Conservation (phyloP, 352 stramenopile species). For the Pythium aphanidermatum region DNA sequence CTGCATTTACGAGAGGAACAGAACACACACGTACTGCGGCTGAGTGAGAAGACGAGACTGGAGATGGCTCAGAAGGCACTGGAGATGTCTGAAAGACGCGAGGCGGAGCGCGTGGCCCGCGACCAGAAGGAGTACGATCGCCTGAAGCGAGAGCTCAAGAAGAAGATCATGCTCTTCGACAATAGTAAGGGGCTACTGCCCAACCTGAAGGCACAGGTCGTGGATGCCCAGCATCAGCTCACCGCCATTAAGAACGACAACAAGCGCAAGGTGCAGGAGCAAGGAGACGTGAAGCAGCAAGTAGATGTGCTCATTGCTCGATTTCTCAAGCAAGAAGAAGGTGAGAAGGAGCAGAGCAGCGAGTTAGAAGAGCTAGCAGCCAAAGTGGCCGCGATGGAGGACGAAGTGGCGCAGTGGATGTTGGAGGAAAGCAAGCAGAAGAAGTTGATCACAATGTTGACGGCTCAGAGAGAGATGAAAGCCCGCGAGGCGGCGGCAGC, state of each 20-base stretch:
- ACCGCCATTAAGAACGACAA: constrained; percentile 55
- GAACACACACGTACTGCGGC: constrained; percentile 66
- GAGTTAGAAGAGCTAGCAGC: constrained; percentile 58
- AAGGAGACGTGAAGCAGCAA: constrained; percentile 87
- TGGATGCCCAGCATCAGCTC: constrained; percentile 72
- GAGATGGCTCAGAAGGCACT: constrained; percentile 57
- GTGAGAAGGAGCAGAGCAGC: constrained; percentile 62
- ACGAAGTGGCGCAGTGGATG: constrained; percentile 83
- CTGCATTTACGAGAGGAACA: constrained; percentile 83
- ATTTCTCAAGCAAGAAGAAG: constrained; percentile 83
- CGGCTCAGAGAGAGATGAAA: constrained; percentile 89
- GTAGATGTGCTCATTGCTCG: constrained; percentile 87
- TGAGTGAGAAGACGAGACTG: constrained; percentile 64
- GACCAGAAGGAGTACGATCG: constrained; percentile 78
- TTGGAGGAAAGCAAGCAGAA: constrained; percentile 84
- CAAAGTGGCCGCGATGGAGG: constrained; percentile 70
- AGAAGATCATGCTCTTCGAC: constrained; percentile 82
- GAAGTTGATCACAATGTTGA: constrained; percentile 86
- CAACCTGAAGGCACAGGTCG: constrained; percentile 73
- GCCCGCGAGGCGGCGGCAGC: constrained; percentile 75
- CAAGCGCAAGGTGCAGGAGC: constrained; percentile 48
- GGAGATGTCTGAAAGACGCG: constrained; percentile 41
- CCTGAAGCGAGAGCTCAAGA: constrained; percentile 84
- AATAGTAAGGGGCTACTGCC: constrained; percentile 65
- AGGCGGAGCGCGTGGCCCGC: constrained; percentile 57